These are phyloP conservation scores for Pseudohalonectria lignicola DNA, from an alignment of 2,329 filamentous ascomycete genomes.

Conservation along the genomic window DNA sequence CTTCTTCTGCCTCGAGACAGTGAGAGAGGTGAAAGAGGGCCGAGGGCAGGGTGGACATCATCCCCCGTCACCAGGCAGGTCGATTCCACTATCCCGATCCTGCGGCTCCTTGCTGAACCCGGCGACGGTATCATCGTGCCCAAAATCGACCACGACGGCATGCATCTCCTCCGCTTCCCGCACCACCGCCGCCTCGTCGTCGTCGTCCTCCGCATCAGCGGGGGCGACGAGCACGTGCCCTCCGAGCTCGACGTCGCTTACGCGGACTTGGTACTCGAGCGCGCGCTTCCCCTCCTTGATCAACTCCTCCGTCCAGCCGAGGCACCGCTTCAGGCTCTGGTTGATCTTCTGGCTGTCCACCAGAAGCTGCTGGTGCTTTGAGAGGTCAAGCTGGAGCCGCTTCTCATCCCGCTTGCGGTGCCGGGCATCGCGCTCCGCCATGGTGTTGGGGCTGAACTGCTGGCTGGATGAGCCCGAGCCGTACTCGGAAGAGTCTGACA, in stretches of 20 bases:
- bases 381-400: conserved; percentile 72
- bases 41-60: too few species aligned
- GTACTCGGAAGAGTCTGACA: conserved; percentile 33
- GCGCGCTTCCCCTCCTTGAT: conserved; percentile 85
- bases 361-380: conserved; percentile 80
- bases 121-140: conserved; percentile 13
- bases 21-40: too few species aligned
- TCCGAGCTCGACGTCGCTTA: conserved; percentile 71
- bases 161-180: conserved; percentile 7
- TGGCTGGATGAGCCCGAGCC: conserved; percentile 16
- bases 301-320: conserved; percentile 81
- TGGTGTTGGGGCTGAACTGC: conserved; percentile 25
- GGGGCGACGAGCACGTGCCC: conserved; percentile 62
- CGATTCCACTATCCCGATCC: conserved; percentile 42
- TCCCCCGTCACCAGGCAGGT: conserved; percentile 28
- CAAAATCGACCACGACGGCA: conserved; percentile 8
- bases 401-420: conserved; percentile 69
- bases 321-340: conserved; percentile 79
- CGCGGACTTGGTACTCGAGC: conserved; percentile 67
- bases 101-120: conserved; percentile 22
- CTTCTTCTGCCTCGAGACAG: too few species aligned
- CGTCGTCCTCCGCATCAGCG: conserved; percentile 47
- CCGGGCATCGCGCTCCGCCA: conserved; percentile 31
- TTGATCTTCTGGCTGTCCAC: conserved; percentile 92
- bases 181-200: conserved; percentile 5